Evolutionary conservation across 495 filamentous ascomycete genomes (phyloP).

Genomic region (Durotheca rogersii): DNA sequence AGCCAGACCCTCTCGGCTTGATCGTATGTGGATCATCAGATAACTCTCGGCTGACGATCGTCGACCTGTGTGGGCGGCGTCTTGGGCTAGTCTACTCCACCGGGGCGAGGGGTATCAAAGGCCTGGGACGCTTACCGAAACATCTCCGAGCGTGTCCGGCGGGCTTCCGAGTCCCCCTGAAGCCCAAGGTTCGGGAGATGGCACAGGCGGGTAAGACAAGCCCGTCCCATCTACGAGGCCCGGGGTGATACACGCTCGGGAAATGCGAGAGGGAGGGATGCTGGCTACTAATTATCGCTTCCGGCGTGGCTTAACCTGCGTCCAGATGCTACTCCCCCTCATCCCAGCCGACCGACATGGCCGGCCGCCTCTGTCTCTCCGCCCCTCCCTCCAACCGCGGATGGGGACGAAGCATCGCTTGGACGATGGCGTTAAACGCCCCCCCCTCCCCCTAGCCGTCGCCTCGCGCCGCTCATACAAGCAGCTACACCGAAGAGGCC

Average conservation of each 20-base stretch:
- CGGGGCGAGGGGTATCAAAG: slow-evolving; percentile 22
- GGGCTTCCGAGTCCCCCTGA: slow-evolving; percentile 21
- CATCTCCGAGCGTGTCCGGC: slow-evolving; percentile 37
- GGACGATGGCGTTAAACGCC: slow-evolving; percentile 1
- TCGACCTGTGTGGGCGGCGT: slow-evolving; percentile 9
- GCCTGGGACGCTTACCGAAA: slow-evolving; percentile 31
- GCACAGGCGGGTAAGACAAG: slow-evolving; percentile 12
- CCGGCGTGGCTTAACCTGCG: too few relatives aligned
- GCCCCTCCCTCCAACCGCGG: not conserved
- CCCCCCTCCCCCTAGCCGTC: slow-evolving; percentile 6
- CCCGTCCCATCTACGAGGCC: too few relatives aligned
- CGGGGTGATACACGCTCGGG: slow-evolving; percentile 3
- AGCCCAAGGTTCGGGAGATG: slow-evolving; percentile 22
- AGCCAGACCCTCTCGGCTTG: not conserved
- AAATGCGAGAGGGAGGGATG: slow-evolving; percentile 6
- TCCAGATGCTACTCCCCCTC: too few relatives aligned
- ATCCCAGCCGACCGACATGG: too few relatives aligned
- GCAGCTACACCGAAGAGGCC: slow-evolving; percentile 17
- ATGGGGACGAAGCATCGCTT: not conserved
- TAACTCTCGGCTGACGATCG: slow-evolving; percentile 11
- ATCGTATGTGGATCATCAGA: not conserved
- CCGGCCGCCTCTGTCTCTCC: too few relatives aligned
- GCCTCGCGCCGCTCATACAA: slow-evolving; percentile 4
- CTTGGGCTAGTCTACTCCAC: slow-evolving; percentile 16
- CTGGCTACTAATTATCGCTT: slow-evolving; percentile 10